Conservation (phyloP, 2,329 filamentous ascomycete genomes). For the Aspergillus sclerotialis region DNA sequence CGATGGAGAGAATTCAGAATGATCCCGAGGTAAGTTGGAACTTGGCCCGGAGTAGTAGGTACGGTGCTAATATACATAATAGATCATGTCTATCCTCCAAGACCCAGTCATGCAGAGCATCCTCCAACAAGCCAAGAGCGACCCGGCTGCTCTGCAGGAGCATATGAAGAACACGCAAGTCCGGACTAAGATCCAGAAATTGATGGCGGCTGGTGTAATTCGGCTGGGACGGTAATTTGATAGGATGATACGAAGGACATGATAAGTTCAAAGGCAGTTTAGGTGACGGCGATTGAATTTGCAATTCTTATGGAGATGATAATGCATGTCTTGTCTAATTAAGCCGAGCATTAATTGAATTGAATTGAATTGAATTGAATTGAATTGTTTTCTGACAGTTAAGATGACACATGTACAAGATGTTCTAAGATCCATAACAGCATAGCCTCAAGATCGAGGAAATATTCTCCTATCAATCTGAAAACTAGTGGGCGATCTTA, state of each 20-base stretch:
- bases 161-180: slow-evolving; percentile 93
- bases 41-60: too few species aligned
- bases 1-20: slow-evolving; percentile 78
- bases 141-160: slow-evolving; percentile 87
- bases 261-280: not conserved
- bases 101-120: slow-evolving; percentile 98
- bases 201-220: slow-evolving; percentile 89
- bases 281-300: slow-evolving; percentile 4
- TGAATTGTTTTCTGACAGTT: not conserved
- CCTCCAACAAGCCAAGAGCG: slow-evolving; percentile 88
- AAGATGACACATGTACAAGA: not conserved
- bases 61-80: slow-evolving; percentile 20
- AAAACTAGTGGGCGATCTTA: too few species aligned
- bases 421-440: too few species aligned
- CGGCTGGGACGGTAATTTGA: slow-evolving; percentile 55
- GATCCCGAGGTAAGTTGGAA: slow-evolving; percentile 81
- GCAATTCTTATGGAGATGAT: not conserved
- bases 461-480: too few species aligned
- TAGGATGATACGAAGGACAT: slow-evolving; percentile 12
- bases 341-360: too few species aligned
- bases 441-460: too few species aligned
- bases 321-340: slow-evolving; percentile 7
- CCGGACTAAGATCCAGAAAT: slow-evolving; percentile 83
- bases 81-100: slow-evolving; percentile 84
- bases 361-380: too few species aligned